Percentiles rank a stretch among this genome's conserved stretches.
Evolutionary conservation across 164 flowering plant genomes (phyloP).

Genomic region (Chloranthus sessilifolius): DNA sequence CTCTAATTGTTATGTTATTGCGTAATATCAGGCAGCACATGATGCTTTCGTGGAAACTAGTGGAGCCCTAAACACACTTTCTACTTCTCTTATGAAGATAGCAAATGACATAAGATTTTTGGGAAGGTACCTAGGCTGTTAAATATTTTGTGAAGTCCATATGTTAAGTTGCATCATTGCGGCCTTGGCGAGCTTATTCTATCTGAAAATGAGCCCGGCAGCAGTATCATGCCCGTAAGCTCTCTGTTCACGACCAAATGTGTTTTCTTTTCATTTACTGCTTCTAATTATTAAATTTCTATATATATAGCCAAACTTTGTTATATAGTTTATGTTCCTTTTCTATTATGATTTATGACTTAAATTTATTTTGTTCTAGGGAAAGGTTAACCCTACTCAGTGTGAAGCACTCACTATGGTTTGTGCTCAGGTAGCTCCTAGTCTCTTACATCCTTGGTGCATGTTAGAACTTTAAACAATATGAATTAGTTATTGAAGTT

Average conservation of each 20-base stretch:
- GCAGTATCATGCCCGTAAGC: constrained; percentile 98
- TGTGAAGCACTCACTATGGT: constrained; percentile 99
- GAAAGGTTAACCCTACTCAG: constrained; percentile 98
- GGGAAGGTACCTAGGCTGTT: constrained; percentile 57
- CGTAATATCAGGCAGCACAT: constrained; percentile 85
- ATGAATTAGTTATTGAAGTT: no score
- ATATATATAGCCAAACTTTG: not conserved
- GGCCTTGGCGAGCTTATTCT: constrained; percentile 98
- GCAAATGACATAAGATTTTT: constrained; percentile 88
- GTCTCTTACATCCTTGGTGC: constrained; percentile 2
- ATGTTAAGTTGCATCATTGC: no score
- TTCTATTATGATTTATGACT: not conserved
- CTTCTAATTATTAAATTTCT: not conserved
- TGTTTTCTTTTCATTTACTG: not conserved
- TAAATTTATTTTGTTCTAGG: constrained; percentile 44
- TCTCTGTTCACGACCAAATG: constrained; percentile 6
- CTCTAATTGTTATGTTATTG: constrained; percentile 1
- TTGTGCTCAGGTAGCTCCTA: constrained; percentile 80
- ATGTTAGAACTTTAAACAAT: not conserved
- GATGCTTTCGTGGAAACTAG: constrained; percentile 98
- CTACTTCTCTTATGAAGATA: constrained; percentile 89
- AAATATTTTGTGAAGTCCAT: no score
- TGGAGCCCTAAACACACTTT: constrained; percentile 88
- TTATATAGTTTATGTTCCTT: not conserved
- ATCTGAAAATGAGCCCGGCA: constrained; percentile 99